Evolutionary conservation across 1,284 basidiomycete genomes (phyloP).

Genomic region (Apiotrichum domesticum): DNA sequence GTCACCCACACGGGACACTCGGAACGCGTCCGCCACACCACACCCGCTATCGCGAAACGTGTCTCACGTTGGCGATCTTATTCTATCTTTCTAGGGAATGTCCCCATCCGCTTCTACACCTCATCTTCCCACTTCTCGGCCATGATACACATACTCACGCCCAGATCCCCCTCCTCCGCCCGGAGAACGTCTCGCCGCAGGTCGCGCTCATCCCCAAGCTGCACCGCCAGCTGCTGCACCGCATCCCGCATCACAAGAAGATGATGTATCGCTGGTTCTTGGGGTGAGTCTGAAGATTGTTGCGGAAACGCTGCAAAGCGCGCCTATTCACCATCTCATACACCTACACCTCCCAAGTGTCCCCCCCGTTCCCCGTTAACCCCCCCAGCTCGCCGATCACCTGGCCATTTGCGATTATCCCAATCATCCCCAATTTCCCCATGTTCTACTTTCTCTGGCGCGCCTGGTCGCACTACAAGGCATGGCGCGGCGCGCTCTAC

Average conservation of each 20-base stretch:
- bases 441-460: constrained; percentile 51
- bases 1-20: too few species aligned
- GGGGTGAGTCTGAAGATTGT: constrained; percentile 15
- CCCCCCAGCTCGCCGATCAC: constrained; percentile 35
- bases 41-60: too few species aligned
- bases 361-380: background rate
- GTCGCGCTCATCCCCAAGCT: constrained; percentile 38
- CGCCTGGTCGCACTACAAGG: constrained; percentile 49
- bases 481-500: constrained; percentile 45
- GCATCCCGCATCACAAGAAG: constrained; percentile 43
- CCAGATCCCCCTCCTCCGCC: constrained; percentile 41
- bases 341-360: too few species aligned
- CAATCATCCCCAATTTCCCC: constrained; percentile 50
- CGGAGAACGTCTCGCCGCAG: constrained; percentile 19
- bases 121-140: too few species aligned
- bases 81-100: too few species aligned
- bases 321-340: too few species aligned
- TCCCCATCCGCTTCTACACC: too few species aligned
- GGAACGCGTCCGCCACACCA: too few species aligned
- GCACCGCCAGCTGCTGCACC: constrained; percentile 32
- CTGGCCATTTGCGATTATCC: constrained; percentile 49
- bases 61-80: too few species aligned
- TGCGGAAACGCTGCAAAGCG: too few species aligned
- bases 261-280: constrained; percentile 36
- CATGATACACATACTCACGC: background rate